Base-by-base conservation (phyloP, 805 yeast genomes). In the Candida orba region DNA sequence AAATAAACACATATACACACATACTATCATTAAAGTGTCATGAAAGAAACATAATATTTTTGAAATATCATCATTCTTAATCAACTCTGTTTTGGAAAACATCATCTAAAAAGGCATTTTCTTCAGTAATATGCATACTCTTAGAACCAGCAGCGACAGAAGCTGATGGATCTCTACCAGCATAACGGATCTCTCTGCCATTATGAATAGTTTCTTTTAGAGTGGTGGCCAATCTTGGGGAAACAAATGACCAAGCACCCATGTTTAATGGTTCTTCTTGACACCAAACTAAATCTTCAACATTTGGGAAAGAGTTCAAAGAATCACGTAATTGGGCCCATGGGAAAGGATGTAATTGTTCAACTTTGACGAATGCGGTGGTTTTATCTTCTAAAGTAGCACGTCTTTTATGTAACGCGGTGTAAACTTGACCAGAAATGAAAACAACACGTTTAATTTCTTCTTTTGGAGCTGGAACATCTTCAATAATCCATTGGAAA, bases 201-300 rank as follows among this genome's bases (percentile, higher is more conserved):
- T 75, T 69, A 70, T 84, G 82, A 48, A 71, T 71, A 48, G 95
- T 83, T 70, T 88, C 89, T 54, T 73, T 74, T 67, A 91, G 66
- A 35, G 82, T 75, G 37, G 95, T 85, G 48, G 72, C 69, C 43
- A 93, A 67, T 72, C 99, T 85, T 65, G 97, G 99, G 48, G 76
- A 71, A 44, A 75, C 91, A 60, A 62, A 88, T 22, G 83, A 61
- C 84, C 84, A 89, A 37, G 86, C 72, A 68, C 99, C 99, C 81
- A 91, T 91, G 74, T 93, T 93, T 70, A 93, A 75, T 58, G 98
- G 98, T 76, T 93, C 99, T 72, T 93, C 99, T 74, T 93, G 99
- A 69, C 95, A 84, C 91, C 90, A 93, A 39, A 90, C 95, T 54
- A 93, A 71, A 65, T 93, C 99, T 65, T 84, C 81, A 50, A 83